Evolutionary conservation across 768 basidiomycete genomes (phyloP).

Genomic region (Chalciporus chontae): DNA sequence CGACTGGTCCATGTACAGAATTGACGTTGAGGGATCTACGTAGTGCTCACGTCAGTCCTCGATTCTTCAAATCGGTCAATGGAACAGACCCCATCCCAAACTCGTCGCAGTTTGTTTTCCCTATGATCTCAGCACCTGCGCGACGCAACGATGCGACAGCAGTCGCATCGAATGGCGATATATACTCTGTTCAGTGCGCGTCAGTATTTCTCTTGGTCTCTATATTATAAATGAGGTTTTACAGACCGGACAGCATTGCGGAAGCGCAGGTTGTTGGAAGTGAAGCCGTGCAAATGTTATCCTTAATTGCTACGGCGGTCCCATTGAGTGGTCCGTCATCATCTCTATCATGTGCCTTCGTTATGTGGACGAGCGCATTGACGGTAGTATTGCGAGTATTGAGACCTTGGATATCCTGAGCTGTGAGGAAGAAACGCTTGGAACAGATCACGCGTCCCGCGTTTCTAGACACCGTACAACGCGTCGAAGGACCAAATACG

Average conservation of each 20-base stretch:
- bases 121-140: conserved; percentile 67
- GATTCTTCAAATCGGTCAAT: neutral
- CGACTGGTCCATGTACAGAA: conserved; percentile 69
- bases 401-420: conserved; percentile 3
- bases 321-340: conserved; percentile 33
- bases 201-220: neutral
- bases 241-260: conserved; percentile 60
- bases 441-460: neutral
- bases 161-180: conserved; percentile 83
- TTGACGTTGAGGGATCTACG: conserved; percentile 73
- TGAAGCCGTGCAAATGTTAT: conserved; percentile 72
- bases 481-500: neutral
- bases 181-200: conserved; percentile 50
- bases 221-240: neutral
- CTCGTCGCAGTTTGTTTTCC: conserved; percentile 95
- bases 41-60: neutral
- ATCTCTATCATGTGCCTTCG: neutral
- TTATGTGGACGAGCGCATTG: conserved; percentile 52
- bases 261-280: conserved; percentile 80
- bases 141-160: conserved; percentile 61
- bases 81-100: conserved; percentile 91
- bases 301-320: conserved; percentile 73
- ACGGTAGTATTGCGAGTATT: conserved; percentile 42
- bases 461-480: neutral
- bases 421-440: conserved; percentile 9